Conservation (phyloP, 192 early-diverging fungal genomes). For the Entophlyctis helioformis region DNA sequence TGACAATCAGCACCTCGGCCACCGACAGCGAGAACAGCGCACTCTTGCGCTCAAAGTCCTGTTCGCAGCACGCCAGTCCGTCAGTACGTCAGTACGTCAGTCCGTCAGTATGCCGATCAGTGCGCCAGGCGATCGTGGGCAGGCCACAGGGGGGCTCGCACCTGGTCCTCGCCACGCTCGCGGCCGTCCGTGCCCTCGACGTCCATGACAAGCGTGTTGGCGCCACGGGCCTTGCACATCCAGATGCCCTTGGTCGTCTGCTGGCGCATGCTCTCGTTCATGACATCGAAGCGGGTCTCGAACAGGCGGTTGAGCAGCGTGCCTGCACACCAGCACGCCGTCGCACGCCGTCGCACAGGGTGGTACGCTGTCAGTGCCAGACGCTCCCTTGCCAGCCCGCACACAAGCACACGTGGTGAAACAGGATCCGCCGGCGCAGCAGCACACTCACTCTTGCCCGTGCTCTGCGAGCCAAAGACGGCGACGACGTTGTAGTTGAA, state of each 20-base stretch:
- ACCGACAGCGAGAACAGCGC: constrained; percentile 95
- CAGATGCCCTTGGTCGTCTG: constrained; percentile 99
- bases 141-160: not conserved
- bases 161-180: constrained; percentile 96
- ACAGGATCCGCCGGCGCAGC: not conserved
- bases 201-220: constrained; percentile 85
- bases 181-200: constrained; percentile 99
- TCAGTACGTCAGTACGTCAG: not conserved
- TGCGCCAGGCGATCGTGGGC: not conserved
- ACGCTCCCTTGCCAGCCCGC: too few relatives aligned
- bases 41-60: constrained; percentile 95
- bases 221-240: constrained; percentile 72
- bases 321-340: too few relatives aligned
- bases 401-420: too few relatives aligned
- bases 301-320: constrained; percentile 94
- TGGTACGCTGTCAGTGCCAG: too few relatives aligned
- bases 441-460: constrained; percentile 76
- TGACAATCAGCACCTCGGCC: constrained; percentile 88
- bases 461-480: constrained; percentile 98
- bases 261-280: constrained; percentile 66
- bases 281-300: constrained; percentile 90
- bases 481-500: constrained; percentile 96
- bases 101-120: not conserved
- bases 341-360: too few relatives aligned
- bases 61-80: not conserved